Percentiles rank a stretch among this genome's conserved stretches.
These are phyloP conservation scores for Phaeosphaeriaceae sp. DNA, from an alignment of 2,329 filamentous ascomycete genomes.

Conservation along the genomic window DNA sequence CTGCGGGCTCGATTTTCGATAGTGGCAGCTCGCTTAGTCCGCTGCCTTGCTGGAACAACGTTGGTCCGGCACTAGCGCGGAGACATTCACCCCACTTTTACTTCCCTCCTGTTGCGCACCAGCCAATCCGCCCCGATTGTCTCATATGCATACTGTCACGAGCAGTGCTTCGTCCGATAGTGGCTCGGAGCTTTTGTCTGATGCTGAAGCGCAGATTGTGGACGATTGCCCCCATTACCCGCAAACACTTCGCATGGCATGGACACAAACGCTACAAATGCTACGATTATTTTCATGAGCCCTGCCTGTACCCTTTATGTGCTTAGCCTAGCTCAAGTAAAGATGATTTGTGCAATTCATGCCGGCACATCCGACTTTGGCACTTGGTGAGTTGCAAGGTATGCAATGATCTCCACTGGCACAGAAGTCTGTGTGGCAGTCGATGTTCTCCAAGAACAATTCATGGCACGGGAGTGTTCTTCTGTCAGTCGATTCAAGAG, in stretches of 20 bases:
- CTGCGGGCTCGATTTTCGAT: conserved; percentile 13
- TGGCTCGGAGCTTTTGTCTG: no score
- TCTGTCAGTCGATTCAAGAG: neutral
- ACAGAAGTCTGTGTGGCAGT: neutral
- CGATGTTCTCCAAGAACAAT: neutral
- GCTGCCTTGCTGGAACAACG: conserved; percentile 14
- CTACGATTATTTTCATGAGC: neutral
- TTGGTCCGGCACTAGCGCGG: conserved; percentile 23
- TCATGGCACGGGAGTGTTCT: neutral
- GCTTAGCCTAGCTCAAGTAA: neutral
- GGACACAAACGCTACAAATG: no score
- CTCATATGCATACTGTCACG: no score
- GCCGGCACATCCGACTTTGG: neutral
- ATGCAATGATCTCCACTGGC: no score
- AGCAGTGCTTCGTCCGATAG: no score
- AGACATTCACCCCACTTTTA: neutral
- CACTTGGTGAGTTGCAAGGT: neutral
- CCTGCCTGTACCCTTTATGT: neutral
- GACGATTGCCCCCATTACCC: no score
- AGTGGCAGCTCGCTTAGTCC: conserved; percentile 30
- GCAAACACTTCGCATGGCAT: no score
- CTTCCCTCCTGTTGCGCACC: no score
- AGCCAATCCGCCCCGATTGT: no score
- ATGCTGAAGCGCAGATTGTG: no score
- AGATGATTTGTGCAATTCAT: neutral